Evolutionary conservation across 345 rosid genomes (phyloP), one percentile per base, ranked within the genome.

Genomic region (Xanthoceras sorbifolium): DNA sequence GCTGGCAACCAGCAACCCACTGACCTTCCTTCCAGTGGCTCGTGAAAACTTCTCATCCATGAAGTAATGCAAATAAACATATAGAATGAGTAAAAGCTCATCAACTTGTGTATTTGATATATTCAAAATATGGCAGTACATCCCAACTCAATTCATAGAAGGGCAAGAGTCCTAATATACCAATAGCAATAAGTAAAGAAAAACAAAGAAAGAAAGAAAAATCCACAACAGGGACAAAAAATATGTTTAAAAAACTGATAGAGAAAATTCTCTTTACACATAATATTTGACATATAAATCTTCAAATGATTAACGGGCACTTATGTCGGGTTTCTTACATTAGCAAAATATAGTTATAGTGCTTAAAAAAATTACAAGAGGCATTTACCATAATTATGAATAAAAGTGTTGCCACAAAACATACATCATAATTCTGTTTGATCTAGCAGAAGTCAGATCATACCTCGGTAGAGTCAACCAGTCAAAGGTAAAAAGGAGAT

Each of bases 41-140:
- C 29, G 17, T 10, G 17, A 44, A 68, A 68, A 44, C 9, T 2
- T 68, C 1, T 25, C 62, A 29, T 31, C 17, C 26, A 29, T 20
- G 26, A 69, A 28, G 34, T 32, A 50, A 69, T 46, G 72, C 22
- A 69, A 25, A 69, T 46, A 46, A 69, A 69, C 23, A 17, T 6
- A 25, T 23, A 25, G 22, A 67, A 42, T 25, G 9, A 48, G 22
- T 17, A 26, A 26, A 18, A 12, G 23, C 22, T 38, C 29, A 40
- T 50, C 61, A 50, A 28, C n/a, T 23, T 1, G 4, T 57, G n/a
- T 28, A 31, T 1, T n/a, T 40, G 7, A 9, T 2, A 15, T 12
- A 3, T 68, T 48, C 26, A 63, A 63, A 29, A 17, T 34, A 50
- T 4, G 3, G 9, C 60, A 20, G 11, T 25, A 54, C 60, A 14